Percentiles rank a stretch among this genome's conserved stretches.
These are phyloP conservation scores for Plasmodium chabaudi DNA, from an alignment of 169 alveolate genomes.

Conservation along the genomic window DNA sequence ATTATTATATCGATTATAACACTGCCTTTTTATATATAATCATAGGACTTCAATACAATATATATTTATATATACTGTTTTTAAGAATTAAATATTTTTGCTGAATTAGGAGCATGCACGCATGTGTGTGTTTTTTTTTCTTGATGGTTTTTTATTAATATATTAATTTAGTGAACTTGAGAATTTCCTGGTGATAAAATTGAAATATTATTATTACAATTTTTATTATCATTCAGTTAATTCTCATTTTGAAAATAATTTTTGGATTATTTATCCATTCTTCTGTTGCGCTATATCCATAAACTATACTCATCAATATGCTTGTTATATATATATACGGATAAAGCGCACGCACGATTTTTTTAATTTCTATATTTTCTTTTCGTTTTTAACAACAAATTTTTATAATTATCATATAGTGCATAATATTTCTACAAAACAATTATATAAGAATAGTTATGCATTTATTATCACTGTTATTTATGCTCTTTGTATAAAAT, in stretches of 20 bases:
- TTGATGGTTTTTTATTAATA: conserved; percentile 1
- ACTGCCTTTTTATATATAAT: no score
- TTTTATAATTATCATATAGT: no score
- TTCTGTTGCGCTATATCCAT: background rate
- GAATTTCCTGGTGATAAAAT: conserved; percentile 11
- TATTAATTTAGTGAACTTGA: conserved; percentile 23
- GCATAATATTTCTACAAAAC: no score
- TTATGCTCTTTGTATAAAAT: no score
- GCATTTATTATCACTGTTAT: no score
- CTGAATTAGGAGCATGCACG: background rate
- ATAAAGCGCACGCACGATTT: background rate
- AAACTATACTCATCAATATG: no score
- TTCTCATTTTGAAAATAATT: conserved; percentile 22
- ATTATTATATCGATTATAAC: background rate
- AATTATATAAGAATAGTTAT: no score
- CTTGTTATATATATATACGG: background rate
- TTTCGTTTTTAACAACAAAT: no score
- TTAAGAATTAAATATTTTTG: no score
- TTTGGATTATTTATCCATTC: conserved; percentile 3
- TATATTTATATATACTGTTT: no score
- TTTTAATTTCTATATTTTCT: background rate
- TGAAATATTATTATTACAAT: conserved; percentile 2
- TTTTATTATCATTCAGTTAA: conserved; percentile 14
- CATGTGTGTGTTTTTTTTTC: background rate
- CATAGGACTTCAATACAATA: no score